phyloP scores from a whole-genome alignment of 768 basidiomycete genomes.

The Hemileccinum rubropunctum region DNA sequence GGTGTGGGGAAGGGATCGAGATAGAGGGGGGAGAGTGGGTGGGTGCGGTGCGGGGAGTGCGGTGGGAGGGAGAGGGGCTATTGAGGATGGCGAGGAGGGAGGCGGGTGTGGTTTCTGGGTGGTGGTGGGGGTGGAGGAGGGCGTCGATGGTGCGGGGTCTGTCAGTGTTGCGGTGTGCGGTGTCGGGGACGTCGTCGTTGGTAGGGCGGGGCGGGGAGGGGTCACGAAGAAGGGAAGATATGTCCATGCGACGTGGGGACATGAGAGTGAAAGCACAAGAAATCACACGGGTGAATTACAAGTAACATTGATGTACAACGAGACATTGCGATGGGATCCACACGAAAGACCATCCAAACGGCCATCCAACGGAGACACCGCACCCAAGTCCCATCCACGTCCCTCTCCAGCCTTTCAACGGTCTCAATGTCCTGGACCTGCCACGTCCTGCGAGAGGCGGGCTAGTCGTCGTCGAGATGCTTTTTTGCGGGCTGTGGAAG shows the following conservation, averaged over 20 bases:
- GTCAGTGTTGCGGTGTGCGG: not conserved
- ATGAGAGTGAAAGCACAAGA: conserved; percentile 30
- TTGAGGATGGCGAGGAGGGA: conserved; percentile 22
- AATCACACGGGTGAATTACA: not conserved
- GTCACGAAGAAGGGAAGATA: conserved; percentile 66
- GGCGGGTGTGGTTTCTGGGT: conserved; percentile 1
- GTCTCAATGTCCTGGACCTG: conserved; percentile 86
- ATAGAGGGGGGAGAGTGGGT: not conserved
- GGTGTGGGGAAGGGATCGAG: conserved; percentile 11
- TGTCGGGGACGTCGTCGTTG: not conserved
- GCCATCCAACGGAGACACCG: conserved; percentile 57
- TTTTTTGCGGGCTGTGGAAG: conserved; percentile 59
- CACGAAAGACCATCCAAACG: conserved; percentile 59
- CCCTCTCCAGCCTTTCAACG: conserved; percentile 81
- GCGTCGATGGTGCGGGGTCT: conserved; percentile 18
- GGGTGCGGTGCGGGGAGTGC: not conserved
- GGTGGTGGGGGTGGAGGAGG: conserved; percentile 17
- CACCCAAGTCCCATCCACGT: conserved; percentile 85
- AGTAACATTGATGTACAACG: conserved; percentile 70
- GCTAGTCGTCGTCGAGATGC: conserved; percentile 86
- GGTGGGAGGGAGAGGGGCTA: conserved; percentile 1
- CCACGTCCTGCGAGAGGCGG: conserved; percentile 65
- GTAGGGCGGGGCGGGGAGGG: conserved; percentile 6
- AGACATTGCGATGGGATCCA: conserved; percentile 87
- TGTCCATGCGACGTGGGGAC: conserved; percentile 69